Percentiles rank a stretch among this genome's conserved stretches.
These are phyloP conservation scores for Coemansia sp. DNA, from an alignment of 192 early-diverging fungal genomes.

Conservation along the genomic window DNA sequence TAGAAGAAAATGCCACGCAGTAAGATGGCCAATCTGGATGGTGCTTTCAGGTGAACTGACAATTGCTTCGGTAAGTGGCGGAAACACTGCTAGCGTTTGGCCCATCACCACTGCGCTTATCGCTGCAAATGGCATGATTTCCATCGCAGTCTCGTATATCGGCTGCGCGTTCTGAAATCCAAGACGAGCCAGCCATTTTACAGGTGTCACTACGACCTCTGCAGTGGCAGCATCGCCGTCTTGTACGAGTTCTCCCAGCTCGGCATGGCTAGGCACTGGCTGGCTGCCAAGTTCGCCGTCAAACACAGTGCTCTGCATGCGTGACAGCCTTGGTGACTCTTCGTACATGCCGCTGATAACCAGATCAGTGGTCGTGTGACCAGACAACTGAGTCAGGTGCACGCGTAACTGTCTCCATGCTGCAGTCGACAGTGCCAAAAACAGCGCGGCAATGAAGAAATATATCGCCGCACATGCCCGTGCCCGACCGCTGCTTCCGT, in stretches of 20 bases:
- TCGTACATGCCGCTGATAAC: constrained; percentile 16
- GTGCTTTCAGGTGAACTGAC: constrained; percentile 35
- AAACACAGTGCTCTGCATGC: not conserved
- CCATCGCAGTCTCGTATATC: constrained; percentile 19
- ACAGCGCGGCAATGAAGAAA: constrained; percentile 31
- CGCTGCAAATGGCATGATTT: constrained; percentile 23
- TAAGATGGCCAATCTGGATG: constrained; percentile 28
- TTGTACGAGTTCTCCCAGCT: not conserved
- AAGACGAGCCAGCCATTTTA: constrained; percentile 21
- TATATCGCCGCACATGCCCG: constrained; percentile 30
- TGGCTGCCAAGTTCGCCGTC: constrained; percentile 6
- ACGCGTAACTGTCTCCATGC: constrained; percentile 35
- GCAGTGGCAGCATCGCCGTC: not conserved
- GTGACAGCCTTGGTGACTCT: constrained; percentile 29
- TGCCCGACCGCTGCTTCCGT: constrained; percentile 1
- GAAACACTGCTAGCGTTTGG: constrained; percentile 70
- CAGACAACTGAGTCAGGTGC: constrained; percentile 2
- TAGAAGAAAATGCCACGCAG: constrained; percentile 69
- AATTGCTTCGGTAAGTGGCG: constrained; percentile 69
- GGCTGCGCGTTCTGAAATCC: constrained; percentile 27
- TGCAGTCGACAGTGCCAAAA: constrained; percentile 26
- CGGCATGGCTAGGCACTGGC: not conserved
- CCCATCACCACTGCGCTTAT: constrained; percentile 58
- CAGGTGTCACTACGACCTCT: not conserved
- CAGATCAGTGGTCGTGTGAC: not conserved